A percentile compares a stretch with the other conserved stretches of the same genome.
These are phyloP conservation scores for Dendrobium nobile DNA, from an alignment of 106 monocot genomes.

Conservation along the genomic window DNA sequence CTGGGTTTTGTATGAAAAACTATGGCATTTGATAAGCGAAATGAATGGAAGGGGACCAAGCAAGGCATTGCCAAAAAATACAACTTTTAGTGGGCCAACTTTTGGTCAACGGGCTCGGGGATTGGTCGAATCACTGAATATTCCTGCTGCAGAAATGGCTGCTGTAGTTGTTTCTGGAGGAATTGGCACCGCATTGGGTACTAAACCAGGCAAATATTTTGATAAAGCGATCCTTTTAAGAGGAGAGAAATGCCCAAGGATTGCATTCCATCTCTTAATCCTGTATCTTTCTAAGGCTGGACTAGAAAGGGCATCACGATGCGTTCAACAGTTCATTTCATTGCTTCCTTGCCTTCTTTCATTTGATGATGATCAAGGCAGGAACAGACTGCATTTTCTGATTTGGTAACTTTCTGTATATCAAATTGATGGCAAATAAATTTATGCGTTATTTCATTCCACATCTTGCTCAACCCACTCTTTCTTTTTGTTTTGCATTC, in stretches of 20 bases:
- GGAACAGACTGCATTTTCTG: constrained; percentile 75
- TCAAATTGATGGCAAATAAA: not conserved
- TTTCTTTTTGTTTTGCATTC: constrained; percentile 6
- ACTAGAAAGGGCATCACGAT: constrained; percentile 66
- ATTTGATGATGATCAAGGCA: constrained; percentile 88
- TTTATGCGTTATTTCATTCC: not conserved
- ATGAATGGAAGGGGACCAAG: constrained; percentile 67
- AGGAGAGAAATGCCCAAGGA: constrained; percentile 78
- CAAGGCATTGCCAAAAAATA: constrained; percentile 39
- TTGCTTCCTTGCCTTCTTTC: constrained; percentile 73
- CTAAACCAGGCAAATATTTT: constrained; percentile 61
- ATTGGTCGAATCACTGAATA: constrained; percentile 95
- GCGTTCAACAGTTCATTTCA: constrained; percentile 71
- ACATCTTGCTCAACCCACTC: not conserved
- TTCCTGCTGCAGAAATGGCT: constrained; percentile 99
- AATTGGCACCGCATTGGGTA: constrained; percentile 72
- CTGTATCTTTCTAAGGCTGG: constrained; percentile 72
- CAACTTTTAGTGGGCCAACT: constrained; percentile 46
- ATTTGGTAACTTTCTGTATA: constrained; percentile 57
- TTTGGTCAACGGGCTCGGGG: constrained; percentile 90
- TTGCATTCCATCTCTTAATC: constrained; percentile 74
- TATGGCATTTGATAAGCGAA: constrained; percentile 65
- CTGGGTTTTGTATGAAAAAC: constrained; percentile 81
- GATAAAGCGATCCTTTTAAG: constrained; percentile 96
- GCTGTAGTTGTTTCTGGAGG: constrained; percentile 90